These are phyloP conservation scores for Paramecium sonneborni DNA, from an alignment of 73 alveolate genomes.

Conservation along the genomic window DNA sequence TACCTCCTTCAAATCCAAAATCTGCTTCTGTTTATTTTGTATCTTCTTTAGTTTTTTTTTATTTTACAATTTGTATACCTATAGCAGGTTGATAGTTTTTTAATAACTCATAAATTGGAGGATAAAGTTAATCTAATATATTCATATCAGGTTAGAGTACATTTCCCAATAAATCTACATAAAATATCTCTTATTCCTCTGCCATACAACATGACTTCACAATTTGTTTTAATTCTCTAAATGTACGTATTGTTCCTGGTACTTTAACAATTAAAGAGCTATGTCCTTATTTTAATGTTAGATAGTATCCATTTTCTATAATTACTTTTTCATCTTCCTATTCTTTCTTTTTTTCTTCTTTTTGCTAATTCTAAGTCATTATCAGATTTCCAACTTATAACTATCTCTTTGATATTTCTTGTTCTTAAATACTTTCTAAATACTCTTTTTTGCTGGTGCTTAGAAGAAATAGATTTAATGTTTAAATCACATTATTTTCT, in stretches of 20 bases:
- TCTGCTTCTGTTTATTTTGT: background rate
- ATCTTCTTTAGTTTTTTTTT: background rate
- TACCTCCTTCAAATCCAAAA: background rate
- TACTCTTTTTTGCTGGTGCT: background rate
- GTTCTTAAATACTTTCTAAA: background rate
- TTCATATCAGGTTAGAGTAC: background rate
- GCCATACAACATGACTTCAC: constrained; percentile 14
- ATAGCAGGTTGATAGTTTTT: constrained; percentile 13
- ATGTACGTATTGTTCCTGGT: constrained; percentile 17
- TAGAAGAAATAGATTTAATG: background rate
- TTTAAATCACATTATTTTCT: background rate
- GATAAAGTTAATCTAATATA: background rate
- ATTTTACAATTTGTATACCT: background rate
- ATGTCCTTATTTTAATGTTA: background rate
- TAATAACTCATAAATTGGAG: constrained; percentile 13
- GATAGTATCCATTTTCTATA: background rate
- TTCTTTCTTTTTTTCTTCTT: background rate
- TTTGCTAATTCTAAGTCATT: background rate
- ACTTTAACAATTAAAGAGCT: background rate
- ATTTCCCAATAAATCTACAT: constrained; percentile 32
- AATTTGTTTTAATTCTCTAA: background rate
- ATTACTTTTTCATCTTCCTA: background rate
- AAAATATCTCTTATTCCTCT: background rate
- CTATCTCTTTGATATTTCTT: background rate
- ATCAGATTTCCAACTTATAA: background rate